Percentiles rank a stretch among this genome's conserved stretches.
phyloP scores from a whole-genome alignment of 2,329 filamentous ascomycete species.

The Beauveria pseudobassiana region DNA sequence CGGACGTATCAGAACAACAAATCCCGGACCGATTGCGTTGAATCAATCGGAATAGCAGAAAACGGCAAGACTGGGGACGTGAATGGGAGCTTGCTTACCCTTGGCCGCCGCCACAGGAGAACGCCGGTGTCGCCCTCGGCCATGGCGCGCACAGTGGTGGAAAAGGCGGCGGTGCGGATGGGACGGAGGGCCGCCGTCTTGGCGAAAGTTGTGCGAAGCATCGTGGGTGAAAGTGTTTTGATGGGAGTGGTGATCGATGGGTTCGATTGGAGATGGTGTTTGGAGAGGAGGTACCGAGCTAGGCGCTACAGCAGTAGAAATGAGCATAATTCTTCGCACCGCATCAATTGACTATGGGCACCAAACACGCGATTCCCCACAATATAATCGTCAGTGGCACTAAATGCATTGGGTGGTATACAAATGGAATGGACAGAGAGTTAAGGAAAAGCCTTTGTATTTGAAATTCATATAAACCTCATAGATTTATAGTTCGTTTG shows the following conservation, averaged over 20 bases:
- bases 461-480: too few relatives aligned
- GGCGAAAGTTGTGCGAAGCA: conserved; percentile 60
- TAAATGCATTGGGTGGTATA: too few relatives aligned
- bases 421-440: too few relatives aligned
- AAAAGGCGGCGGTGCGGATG: conserved; percentile 51
- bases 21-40: not conserved
- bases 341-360: too few relatives aligned
- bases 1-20: not conserved
- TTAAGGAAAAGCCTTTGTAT: too few relatives aligned
- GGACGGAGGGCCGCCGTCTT: conserved; percentile 48
- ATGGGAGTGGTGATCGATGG: conserved; percentile 8
- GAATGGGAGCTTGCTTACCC: conserved; percentile 37
- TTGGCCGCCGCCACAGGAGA: conserved; percentile 42
- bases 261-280: conserved; percentile 12
- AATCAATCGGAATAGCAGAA: not conserved
- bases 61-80: too few relatives aligned
- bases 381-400: too few relatives aligned
- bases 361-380: too few relatives aligned
- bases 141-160: conserved; percentile 56
- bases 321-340: too few relatives aligned
- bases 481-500: too few relatives aligned
- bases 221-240: conserved; percentile 28
- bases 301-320: too few relatives aligned
- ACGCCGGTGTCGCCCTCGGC: conserved; percentile 62
- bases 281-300: not conserved